Base-by-base conservation (phyloP, 2,329 filamentous ascomycete genomes). In the Daldinia sp. region DNA sequence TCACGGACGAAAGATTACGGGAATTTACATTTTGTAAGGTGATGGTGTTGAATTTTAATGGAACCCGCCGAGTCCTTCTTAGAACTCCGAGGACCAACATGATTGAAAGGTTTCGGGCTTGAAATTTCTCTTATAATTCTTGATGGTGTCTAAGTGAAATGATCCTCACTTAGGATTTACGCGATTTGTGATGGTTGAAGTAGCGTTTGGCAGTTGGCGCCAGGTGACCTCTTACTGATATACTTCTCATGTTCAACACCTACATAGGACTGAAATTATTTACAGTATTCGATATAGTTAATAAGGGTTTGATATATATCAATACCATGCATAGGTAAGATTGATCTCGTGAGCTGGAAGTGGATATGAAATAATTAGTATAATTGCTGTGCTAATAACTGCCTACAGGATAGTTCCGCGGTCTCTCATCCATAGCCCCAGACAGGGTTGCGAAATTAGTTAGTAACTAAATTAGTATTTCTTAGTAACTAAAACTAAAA, bases 1-100 rank as follows among this genome's bases (percentile, higher is more conserved):
- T 64, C 28, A 56, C 9, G n/a, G 54, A 33, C n/a, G 53, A 33
- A 13, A 63, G 35, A 55, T 51, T 57, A 35, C 44, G 72, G 20
- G 33, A 50, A 18, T 41, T 20, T 23, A 39, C 54, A 57, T 41
- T 57, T 60, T 60, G 60, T 13, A 65, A 26, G 15, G 44, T 35
- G n/a, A 39, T 18, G 20, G 58, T 28, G 3, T 55, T 56, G 20
- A 60, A 50, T 51, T 65, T 67, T n/a, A 64, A 12, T 12, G 65
- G 60, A n/a, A 50, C 57, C 23, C 55, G 20, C 54, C 69, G 72
- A 55, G 63, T 35, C 18, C 65, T 68, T 59, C 72, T 70, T 7
- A 75, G 39, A 15, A 64, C 37, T 28, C 60, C 57, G n/a, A 72
- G 44, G 13, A 72, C 26, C 13, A 75, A 46, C 76, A 77, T 77